Conservation (phyloP, 2,329 filamentous ascomycete species). For the Stagonosporopsis chrysanthemi region DNA sequence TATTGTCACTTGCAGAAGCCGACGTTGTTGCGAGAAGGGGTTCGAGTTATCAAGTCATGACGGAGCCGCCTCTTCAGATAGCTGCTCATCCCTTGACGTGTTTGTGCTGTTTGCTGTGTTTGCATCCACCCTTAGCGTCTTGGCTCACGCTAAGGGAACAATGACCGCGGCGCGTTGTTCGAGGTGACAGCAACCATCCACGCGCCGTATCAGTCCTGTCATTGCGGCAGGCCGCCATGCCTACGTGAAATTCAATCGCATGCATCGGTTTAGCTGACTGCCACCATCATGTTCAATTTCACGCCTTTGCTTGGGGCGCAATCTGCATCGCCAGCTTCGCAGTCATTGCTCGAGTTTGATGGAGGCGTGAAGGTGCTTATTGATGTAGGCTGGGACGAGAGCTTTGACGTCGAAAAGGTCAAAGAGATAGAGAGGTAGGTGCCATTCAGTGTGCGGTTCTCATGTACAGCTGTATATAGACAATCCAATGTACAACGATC, state of each 20-base stretch:
- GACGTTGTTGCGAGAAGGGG: background rate
- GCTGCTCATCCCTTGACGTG: background rate
- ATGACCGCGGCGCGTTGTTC: constrained; percentile 4
- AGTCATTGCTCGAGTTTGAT: constrained; percentile 96
- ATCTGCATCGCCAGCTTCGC: constrained; percentile 83
- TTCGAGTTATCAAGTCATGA: background rate
- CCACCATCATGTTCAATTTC: constrained; percentile 85
- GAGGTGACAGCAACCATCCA: background rate
- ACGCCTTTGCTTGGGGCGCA: constrained; percentile 91
- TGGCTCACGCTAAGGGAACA: constrained; percentile 2
- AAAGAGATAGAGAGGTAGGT: constrained; percentile 86
- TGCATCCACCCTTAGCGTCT: constrained; percentile 4
- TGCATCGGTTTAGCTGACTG: constrained; percentile 11
- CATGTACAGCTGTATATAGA: constrained; percentile 22
- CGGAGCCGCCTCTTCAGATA: background rate
- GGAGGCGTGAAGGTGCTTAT: constrained; percentile 95
- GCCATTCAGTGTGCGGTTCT: constrained; percentile 6
- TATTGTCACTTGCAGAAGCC: background rate
- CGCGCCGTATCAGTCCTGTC: constrained; percentile 6
- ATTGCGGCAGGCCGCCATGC: constrained; percentile 11
- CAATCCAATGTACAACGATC: constrained; percentile 23
- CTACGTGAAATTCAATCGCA: constrained; percentile 4
- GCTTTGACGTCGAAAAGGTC: constrained; percentile 82
- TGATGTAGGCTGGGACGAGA: constrained; percentile 95
- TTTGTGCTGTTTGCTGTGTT: constrained; percentile 14